A percentile compares a stretch with the other conserved stretches of the same genome.
Evolutionary conservation across 768 basidiomycete genomes (phyloP).

Genomic region (Hygrocybe punicea): DNA sequence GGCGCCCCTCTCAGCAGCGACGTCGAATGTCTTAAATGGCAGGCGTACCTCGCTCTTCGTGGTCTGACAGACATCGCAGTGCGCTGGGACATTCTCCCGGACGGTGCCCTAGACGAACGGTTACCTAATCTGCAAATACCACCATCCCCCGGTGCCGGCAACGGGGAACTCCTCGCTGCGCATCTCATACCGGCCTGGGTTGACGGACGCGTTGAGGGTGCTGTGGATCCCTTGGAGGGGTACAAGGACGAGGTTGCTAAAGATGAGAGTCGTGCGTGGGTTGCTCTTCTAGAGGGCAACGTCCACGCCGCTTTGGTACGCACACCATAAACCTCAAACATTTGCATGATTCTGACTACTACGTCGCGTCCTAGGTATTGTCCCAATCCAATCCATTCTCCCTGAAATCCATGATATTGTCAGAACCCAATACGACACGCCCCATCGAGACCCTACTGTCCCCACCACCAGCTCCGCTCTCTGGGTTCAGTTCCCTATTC

Average conservation of each 20-base stretch:
- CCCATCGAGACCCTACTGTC: constrained; percentile 50
- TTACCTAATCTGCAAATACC: constrained; percentile 73
- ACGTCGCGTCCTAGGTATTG: constrained; percentile 43
- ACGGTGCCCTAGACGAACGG: constrained; percentile 65
- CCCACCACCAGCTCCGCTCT: constrained; percentile 67
- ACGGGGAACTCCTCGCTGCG: constrained; percentile 57
- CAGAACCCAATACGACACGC: constrained; percentile 26
- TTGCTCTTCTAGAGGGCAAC: constrained; percentile 69
- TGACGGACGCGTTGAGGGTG: constrained; percentile 44
- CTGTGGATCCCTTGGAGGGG: constrained; percentile 55
- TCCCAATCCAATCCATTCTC: constrained; percentile 45
- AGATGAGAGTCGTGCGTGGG: constrained; percentile 81
- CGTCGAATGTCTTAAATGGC: constrained; percentile 89
- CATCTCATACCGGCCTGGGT: constrained; percentile 74
- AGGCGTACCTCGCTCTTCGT: constrained; percentile 74
- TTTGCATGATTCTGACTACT: not conserved
- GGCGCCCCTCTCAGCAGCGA: constrained; percentile 58
- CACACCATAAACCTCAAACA: constrained; percentile 12
- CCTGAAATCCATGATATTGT: constrained; percentile 42
- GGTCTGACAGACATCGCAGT: constrained; percentile 50
- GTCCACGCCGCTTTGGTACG: constrained; percentile 75
- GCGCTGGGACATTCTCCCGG: constrained; percentile 65
- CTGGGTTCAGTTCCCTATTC: constrained; percentile 62
- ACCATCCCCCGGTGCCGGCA: constrained; percentile 26
- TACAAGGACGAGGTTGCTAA: constrained; percentile 56